phyloP scores from a whole-genome alignment of 768 basidiomycete species.

The Boletus bicolor region DNA sequence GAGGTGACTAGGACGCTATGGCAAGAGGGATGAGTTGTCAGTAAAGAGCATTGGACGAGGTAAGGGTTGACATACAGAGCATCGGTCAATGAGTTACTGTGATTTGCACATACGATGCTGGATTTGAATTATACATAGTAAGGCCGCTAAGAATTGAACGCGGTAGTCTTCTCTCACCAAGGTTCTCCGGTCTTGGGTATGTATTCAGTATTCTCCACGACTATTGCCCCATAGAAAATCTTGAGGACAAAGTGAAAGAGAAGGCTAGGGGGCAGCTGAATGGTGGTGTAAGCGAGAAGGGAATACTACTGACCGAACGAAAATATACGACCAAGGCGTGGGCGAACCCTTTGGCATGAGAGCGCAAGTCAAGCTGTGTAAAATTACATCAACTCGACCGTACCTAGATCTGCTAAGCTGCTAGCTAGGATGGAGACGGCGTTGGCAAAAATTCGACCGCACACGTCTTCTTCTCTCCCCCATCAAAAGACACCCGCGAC shows the following conservation, averaged over 20 bases:
- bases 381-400: too few species aligned
- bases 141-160: background rate
- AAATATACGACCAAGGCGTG: conserved; percentile 61
- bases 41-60: background rate
- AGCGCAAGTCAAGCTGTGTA: background rate
- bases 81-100: conserved; percentile 83
- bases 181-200: conserved; percentile 73
- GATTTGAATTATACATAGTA: background rate
- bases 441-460: conserved; percentile 82
- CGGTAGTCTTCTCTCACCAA: conserved; percentile 45
- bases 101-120: conserved; percentile 84
- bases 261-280: conserved; percentile 37
- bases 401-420: too few species aligned
- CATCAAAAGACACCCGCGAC: conserved; percentile 90
- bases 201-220: conserved; percentile 71
- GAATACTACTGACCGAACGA: conserved; percentile 52
- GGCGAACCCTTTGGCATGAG: conserved; percentile 39
- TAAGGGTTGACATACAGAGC: conserved; percentile 57
- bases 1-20: conserved; percentile 68
- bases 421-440: conserved; percentile 53
- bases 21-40: background rate
- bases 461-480: conserved; percentile 72
- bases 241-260: conserved; percentile 82
- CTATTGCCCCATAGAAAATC: conserved; percentile 88
- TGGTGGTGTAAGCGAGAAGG: background rate